These are phyloP conservation scores for Naganishia onofrii DNA, from an alignment of 768 basidiomycete genomes.

Conservation along the genomic window DNA sequence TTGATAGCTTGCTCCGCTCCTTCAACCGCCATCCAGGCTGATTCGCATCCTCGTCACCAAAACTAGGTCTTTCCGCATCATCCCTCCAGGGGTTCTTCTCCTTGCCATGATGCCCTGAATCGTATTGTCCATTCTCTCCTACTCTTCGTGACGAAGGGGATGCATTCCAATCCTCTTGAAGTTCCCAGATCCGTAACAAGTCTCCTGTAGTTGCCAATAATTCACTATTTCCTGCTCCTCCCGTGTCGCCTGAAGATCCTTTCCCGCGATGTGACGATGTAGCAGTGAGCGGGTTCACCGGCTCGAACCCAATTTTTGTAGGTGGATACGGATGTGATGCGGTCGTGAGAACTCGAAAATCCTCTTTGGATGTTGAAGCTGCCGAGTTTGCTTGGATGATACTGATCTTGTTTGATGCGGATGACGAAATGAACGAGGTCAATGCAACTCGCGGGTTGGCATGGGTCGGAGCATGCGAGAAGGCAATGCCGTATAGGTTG, in stretches of 20 bases:
- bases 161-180: slow-evolving; percentile 61
- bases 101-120: slow-evolving; percentile 66
- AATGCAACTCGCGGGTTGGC: slow-evolving; percentile 72
- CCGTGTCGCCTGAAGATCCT: slow-evolving; percentile 50
- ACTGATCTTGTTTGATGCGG: slow-evolving; percentile 55
- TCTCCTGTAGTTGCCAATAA: slow-evolving; percentile 91
- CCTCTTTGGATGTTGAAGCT: slow-evolving; percentile 51
- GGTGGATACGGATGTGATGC: slow-evolving; percentile 87
- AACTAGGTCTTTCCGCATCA: slow-evolving; percentile 29
- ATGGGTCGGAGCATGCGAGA: slow-evolving; percentile 63
- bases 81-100: slow-evolving; percentile 53
- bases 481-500: slow-evolving; percentile 49
- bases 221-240: slow-evolving; percentile 59
- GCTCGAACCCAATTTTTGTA: slow-evolving; percentile 91
- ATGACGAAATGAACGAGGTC: slow-evolving; percentile 73
- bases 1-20: slow-evolving; percentile 45
- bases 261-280: slow-evolving; percentile 66
- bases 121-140: slow-evolving; percentile 62
- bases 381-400: slow-evolving; percentile 34
- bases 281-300: slow-evolving; percentile 62
- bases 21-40: slow-evolving; percentile 31
- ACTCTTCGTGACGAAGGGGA: slow-evolving; percentile 46
- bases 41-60: slow-evolving; percentile 20
- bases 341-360: slow-evolving; percentile 81
- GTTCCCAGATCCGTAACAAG: slow-evolving; percentile 87